These are phyloP conservation scores for Myriangium duriaei DNA, from an alignment of 2,329 filamentous ascomycete genomes.

Conservation along the genomic window DNA sequence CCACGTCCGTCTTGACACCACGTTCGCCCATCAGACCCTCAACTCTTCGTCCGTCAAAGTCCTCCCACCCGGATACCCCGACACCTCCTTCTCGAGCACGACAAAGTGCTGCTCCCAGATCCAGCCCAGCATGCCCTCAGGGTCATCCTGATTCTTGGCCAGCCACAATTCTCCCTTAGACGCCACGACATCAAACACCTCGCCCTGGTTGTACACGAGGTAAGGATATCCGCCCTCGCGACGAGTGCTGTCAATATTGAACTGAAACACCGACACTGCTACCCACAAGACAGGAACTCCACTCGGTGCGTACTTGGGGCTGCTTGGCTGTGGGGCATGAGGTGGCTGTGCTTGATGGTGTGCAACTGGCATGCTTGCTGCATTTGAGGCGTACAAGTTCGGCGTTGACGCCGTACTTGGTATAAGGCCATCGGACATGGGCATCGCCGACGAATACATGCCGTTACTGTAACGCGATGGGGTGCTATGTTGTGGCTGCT, in stretches of 20 bases:
- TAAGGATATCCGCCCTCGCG: constrained; percentile 93
- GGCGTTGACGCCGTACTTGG: too few species aligned
- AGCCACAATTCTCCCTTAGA: constrained; percentile 98
- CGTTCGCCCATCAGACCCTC: too few species aligned
- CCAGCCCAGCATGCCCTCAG: constrained; percentile 70
- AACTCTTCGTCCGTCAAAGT: too few species aligned
- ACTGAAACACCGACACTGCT: constrained; percentile 88
- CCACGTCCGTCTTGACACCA: too few species aligned
- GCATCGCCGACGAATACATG: constrained; percentile 76
- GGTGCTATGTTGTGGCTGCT: constrained; percentile 12
- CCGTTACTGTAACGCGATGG: constrained; percentile 13
- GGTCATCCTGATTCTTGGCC: constrained; percentile 91
- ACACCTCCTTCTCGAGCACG: too few species aligned
- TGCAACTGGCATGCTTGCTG: constrained; percentile 13
- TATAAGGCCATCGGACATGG: constrained; percentile 58
- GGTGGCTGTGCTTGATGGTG: neutral
- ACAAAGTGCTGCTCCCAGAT: constrained; percentile 98
- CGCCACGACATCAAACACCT: constrained; percentile 63
- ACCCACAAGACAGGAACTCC: constrained; percentile 57
- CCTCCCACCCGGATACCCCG: too few species aligned
- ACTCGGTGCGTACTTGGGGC: constrained; percentile 14
- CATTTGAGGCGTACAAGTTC: too few species aligned
- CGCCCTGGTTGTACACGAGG: constrained; percentile 85
- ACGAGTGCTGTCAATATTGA: constrained; percentile 87
- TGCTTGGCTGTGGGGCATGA: constrained; percentile 7